A percentile compares a stretch with the other conserved stretches of the same genome.
Conservation (phyloP, 768 basidiomycete species). For the Russula sp. region DNA sequence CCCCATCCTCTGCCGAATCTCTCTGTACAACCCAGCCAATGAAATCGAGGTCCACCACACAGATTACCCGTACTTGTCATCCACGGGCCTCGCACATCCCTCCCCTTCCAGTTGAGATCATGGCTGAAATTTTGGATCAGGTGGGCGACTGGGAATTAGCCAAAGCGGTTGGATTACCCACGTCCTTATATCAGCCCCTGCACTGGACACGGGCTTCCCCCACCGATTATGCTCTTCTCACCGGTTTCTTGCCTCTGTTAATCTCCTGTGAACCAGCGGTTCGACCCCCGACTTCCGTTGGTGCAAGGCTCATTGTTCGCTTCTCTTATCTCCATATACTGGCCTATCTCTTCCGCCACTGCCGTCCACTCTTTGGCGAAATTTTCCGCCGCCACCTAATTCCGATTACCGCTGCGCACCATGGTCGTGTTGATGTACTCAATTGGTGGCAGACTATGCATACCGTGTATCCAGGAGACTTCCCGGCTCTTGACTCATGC, state of each 20-base stretch:
- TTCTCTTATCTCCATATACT: slow-evolving; percentile 74
- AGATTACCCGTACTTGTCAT: slow-evolving; percentile 23
- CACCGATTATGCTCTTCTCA: slow-evolving; percentile 67
- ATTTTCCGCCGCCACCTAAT: slow-evolving; percentile 62
- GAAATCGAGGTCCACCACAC: neutral
- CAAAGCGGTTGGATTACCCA: slow-evolving; percentile 68
- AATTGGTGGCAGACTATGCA: slow-evolving; percentile 74
- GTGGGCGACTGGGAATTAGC: slow-evolving; percentile 81
- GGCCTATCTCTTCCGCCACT: slow-evolving; percentile 59
- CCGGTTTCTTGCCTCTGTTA: slow-evolving; percentile 52
- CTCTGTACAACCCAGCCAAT: neutral
- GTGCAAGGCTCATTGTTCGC: slow-evolving; percentile 58
- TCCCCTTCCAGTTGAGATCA: slow-evolving; percentile 68
- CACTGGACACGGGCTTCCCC: slow-evolving; percentile 67
- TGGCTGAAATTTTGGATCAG: slow-evolving; percentile 71
- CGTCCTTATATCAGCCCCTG: slow-evolving; percentile 53
- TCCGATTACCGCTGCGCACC: slow-evolving; percentile 67
- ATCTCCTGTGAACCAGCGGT: slow-evolving; percentile 48
- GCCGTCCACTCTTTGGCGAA: slow-evolving; percentile 55
- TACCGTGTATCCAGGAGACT: slow-evolving; percentile 51
- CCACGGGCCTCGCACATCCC: slow-evolving; percentile 26
- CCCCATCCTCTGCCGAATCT: neutral
- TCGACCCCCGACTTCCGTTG: slow-evolving; percentile 60
- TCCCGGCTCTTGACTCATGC: slow-evolving; percentile 46
- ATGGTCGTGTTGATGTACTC: slow-evolving; percentile 65